Base-by-base conservation (phyloP, 2,329 filamentous ascomycete genomes). In the Neopestalotiopsis clavispora region DNA sequence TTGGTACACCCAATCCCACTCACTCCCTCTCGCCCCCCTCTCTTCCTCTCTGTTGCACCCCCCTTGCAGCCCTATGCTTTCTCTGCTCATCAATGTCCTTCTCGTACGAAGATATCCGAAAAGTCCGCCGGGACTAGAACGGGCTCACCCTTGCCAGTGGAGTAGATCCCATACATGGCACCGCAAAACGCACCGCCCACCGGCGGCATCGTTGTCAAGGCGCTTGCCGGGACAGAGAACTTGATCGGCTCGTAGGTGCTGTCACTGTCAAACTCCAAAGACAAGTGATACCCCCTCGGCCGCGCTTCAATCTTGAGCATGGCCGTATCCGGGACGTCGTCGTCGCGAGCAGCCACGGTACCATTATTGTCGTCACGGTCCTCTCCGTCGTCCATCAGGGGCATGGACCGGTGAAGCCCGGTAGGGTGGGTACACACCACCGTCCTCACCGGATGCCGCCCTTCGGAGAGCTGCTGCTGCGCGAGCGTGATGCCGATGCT, bases 91-190 rank as follows among this genome's bases (percentile, higher is more conserved):
- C 23, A 28, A n/a, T 4, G 9, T 52, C 45, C 62, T 23, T 61
- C 65, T 60, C 59, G 30, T 23, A 67, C 38, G n/a, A 45, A 59
- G 23, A 78, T 72, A 17, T 74, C 71, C 20, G 64, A 72, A 63
- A 78, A 79, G 52, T 79, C 77, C 4, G 76, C 75, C 12, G 76
- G 75, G 58, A 78, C 75, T 23, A 79, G 68, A 0, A 78, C 76
- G 4, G 77, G 75, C 61, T 79, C 76, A 17, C 73, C 71, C 14
- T 69, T 72, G 7, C 75, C 77, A 61, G 75, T 77, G 10, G 76
- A 71, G 49, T 78, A 79, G 1, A 79, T 20, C 0, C 77, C 77
- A 59, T 74, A 78, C 77, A 79, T 78, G 28, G 72, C 71, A 17
- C 77, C 77, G 20, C 74, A 73, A 34, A 79, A 79, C 2, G 76